Evolutionary conservation across 306 rosid species (phyloP).

Genomic region (Neltuma alba): DNA sequence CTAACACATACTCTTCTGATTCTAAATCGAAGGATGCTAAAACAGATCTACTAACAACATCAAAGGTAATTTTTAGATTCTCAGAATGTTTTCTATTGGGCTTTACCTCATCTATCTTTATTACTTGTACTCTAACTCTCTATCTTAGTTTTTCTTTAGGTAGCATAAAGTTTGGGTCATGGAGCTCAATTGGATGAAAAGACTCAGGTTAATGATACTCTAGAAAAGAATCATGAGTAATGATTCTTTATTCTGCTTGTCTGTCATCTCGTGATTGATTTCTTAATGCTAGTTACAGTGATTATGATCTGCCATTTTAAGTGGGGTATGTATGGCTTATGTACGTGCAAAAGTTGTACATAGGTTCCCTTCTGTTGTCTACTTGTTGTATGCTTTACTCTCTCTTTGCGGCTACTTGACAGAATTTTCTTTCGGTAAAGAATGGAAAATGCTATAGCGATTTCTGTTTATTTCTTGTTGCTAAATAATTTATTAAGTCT

Average conservation of each 20-base stretch:
- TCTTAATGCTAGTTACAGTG: constrained; percentile 21
- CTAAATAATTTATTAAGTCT: too few relatives aligned
- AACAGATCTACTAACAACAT: constrained; percentile 48
- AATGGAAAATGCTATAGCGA: neutral
- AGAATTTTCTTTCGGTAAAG: neutral
- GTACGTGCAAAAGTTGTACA: constrained; percentile 10
- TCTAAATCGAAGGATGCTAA: constrained; percentile 57
- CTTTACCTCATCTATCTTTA: constrained; percentile 10
- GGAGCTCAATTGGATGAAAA: constrained; percentile 52
- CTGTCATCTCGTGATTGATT: neutral
- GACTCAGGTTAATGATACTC: constrained; percentile 43
- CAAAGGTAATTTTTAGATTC: constrained; percentile 48
- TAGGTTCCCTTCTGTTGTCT: constrained; percentile 19
- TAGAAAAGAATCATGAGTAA: constrained; percentile 73
- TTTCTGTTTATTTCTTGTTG: neutral
- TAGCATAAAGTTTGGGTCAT: constrained; percentile 50
- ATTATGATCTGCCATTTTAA: constrained; percentile 12
- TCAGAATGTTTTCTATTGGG: constrained; percentile 4
- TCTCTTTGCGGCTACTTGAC: neutral
- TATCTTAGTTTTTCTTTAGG: constrained; percentile 44
- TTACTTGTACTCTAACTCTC: constrained; percentile 2
- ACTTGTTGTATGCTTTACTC: constrained; percentile 25
- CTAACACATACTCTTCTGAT: constrained; percentile 53
- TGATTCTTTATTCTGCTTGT: constrained; percentile 16
- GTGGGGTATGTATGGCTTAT: neutral